Conservation (phyloP, 2,329 filamentous ascomycete species). For the Botrytis porri region DNA sequence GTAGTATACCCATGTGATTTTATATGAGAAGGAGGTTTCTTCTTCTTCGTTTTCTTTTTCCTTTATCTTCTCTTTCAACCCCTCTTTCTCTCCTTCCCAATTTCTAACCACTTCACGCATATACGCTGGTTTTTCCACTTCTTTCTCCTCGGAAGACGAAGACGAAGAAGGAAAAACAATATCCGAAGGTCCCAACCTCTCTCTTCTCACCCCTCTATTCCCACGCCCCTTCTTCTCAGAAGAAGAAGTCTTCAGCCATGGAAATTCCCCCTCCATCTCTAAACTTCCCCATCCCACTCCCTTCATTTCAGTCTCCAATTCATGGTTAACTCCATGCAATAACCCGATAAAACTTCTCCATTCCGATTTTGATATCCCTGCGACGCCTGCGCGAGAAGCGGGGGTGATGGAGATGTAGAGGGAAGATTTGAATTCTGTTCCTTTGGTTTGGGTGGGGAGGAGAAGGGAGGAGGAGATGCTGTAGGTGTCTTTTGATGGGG, state of each 20-base stretch:
- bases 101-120: background rate
- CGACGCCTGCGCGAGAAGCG: background rate
- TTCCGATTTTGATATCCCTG: background rate
- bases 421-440: background rate
- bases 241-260: background rate
- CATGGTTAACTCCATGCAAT: background rate
- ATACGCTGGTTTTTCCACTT: background rate
- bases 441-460: background rate
- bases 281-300: background rate
- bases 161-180: background rate
- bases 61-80: background rate
- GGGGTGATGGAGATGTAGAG: background rate
- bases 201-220: too few species aligned
- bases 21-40: background rate
- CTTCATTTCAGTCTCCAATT: background rate
- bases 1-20: background rate
- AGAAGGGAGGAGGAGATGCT: background rate
- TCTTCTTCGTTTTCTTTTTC: background rate
- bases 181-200: background rate
- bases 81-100: background rate
- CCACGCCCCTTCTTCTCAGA: too few species aligned
- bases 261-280: background rate
- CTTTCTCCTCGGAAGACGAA: background rate
- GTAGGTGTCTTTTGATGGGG: background rate
- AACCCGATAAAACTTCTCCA: background rate